Conservation (phyloP, 2,329 filamentous ascomycete species). For the Colletotrichum lindemuthianum region DNA sequence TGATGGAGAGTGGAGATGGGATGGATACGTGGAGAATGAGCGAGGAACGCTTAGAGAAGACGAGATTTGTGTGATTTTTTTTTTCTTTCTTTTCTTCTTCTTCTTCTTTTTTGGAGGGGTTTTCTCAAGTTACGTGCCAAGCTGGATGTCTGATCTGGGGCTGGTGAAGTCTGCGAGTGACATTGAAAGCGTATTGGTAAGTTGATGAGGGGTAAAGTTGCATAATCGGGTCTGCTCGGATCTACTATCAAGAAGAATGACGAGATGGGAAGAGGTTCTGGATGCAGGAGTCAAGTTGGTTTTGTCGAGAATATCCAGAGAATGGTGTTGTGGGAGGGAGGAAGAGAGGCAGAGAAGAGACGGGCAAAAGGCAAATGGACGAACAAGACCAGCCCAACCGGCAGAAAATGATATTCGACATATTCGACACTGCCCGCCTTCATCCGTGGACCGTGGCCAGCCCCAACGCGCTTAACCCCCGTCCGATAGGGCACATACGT, state of each 20-base stretch:
- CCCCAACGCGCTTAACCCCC: conserved; percentile 29
- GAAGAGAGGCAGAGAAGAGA: conserved; percentile 15
- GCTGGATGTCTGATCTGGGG: conserved; percentile 35
- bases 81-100: not conserved
- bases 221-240: conserved; percentile 33
- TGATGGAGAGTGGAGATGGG: conserved; percentile 4
- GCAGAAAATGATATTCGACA: conserved; percentile 35
- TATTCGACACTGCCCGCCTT: conserved; percentile 33
- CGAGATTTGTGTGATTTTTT: not conserved
- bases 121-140: conserved; percentile 36
- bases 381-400: conserved; percentile 30
- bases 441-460: conserved; percentile 32
- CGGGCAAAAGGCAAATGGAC: conserved; percentile 15
- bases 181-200: conserved; percentile 35
- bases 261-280: conserved; percentile 28
- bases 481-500: conserved; percentile 33
- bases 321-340: conserved; percentile 28
- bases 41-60: not conserved
- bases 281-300: conserved; percentile 24
- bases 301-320: conserved; percentile 34
- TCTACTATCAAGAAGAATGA: conserved; percentile 33
- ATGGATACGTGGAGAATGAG: not conserved
- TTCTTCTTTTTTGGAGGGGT: not conserved
- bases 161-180: conserved; percentile 31
- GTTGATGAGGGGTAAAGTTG: conserved; percentile 33